These are phyloP conservation scores for Calcarisporium arbuscula DNA, from an alignment of 2,329 filamentous ascomycete genomes.

Conservation along the genomic window DNA sequence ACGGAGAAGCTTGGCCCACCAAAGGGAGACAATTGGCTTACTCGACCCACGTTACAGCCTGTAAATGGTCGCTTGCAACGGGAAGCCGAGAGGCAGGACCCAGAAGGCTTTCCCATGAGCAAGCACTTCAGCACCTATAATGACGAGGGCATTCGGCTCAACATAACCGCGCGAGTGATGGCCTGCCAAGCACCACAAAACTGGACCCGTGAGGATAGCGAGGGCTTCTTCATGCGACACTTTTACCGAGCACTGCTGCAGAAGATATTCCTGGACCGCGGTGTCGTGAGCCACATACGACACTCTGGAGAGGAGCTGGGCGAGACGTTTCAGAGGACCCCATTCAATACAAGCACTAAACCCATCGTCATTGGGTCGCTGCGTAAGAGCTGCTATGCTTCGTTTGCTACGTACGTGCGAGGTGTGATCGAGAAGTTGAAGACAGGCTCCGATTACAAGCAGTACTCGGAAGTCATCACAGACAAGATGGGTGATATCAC, in stretches of 20 bases:
- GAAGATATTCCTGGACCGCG: constrained; percentile 82
- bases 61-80: constrained; percentile 61
- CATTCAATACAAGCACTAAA: constrained; percentile 56
- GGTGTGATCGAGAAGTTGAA: constrained; percentile 74
- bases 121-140: constrained; percentile 55
- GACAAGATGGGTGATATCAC: constrained; percentile 62
- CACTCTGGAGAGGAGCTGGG: constrained; percentile 27
- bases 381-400: constrained; percentile 70
- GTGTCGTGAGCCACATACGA: constrained; percentile 60
- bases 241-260: constrained; percentile 90
- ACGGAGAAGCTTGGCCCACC: constrained; percentile 84
- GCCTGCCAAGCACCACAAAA: constrained; percentile 92
- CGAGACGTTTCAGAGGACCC: constrained; percentile 13
- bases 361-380: constrained; percentile 85
- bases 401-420: constrained; percentile 70
- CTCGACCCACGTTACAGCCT: constrained; percentile 60
- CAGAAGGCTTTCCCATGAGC: constrained; percentile 92
- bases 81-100: constrained; percentile 70
- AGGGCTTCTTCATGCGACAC: constrained; percentile 84
- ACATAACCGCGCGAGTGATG: constrained; percentile 98
- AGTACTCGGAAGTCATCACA: constrained; percentile 53
- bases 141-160: constrained; percentile 66
- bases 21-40: too few relatives aligned
- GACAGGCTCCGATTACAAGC: constrained; percentile 48
- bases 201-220: constrained; percentile 77